Evolutionary conservation across 1,284 basidiomycete species (phyloP), one percentile per base, ranked within the genome.

Genomic region (Malassezia brasiliensis): DNA sequence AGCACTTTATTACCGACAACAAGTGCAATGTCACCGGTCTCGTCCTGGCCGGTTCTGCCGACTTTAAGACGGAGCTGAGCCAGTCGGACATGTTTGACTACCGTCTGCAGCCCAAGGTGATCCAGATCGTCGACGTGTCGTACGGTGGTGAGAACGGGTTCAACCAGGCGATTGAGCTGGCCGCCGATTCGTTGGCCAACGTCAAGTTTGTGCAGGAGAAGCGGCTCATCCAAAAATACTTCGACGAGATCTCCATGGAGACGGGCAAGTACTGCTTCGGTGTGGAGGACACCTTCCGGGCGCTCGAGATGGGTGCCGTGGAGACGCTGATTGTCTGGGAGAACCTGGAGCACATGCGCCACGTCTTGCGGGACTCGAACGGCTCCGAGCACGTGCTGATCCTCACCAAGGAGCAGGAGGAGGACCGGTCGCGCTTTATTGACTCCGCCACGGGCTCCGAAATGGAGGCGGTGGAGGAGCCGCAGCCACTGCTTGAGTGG

Each of bases 131-230:
- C 59, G 93, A 99, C 79, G 91, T 99, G 66, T 90, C 87, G 67
- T 99, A 99, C 73, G 94, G 94, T 50, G 93, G 94, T 51, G 93
- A 98, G 78, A 96, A 98, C 75, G 93, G 94, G 17, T 98, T 98
- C 80, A 96, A 98, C 76, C 76, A 94, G 86, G 93, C 93, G 10
- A 98, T 99, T 66, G 93, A 98, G 76, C 83, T 98, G 47, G 87
- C 93, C 0, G 87, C 89, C 2, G 93, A 98, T 77, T 88, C 90
- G 6, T 83, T 99, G 25, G 85, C 88, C 41, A 96, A 96, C 76
- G 94, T 99, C 80, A 98, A 98, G 77, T 98, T 99, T 67, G 90
- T 99, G 15, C 93, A 98, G 77, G 93, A 99, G 81, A 98, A 98
- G 81, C 86, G 81, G 48, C 58, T 74, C 19, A 72, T 74, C 47